Evolutionary conservation across 805 yeast genomes (phyloP), one percentile per base, ranked within the genome.

Genomic region (Kuraishia hungarica): DNA sequence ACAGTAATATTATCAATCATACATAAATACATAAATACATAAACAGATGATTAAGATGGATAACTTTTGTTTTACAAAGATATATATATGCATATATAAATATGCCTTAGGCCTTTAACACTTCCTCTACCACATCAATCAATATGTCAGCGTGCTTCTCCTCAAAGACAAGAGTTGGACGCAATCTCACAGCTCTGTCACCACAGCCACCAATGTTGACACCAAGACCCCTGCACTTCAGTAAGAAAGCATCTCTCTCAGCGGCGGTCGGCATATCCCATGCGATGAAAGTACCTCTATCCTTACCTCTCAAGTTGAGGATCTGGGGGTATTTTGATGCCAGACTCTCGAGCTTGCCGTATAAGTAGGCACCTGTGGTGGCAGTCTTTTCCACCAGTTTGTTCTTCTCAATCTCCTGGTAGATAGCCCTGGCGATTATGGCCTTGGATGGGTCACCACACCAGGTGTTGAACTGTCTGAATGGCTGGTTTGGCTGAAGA

Each of bases 401-500:
- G 67, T 87, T 71, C 62, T 81, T 81, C 52, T 74, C 71, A 52
- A 87, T 74, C 73, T 88, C 91, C 60, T 78, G 68, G 64, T 81
- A 82, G 66, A 89, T 86, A 60, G 89, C 83, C 65, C 86, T 84
- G 55, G 92, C 87, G 63, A 89, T 76, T 64, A 88, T 74, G 68
- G 87, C 79, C 72, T 85, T 83, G 57, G 91, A 86, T 69, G 96
- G 92, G 73, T 88, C 96, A 64, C 96, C 96, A 74, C 93, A 87
- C 96, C 96, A 88, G 57, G 96, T 88, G 83, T 88, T 88, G 81
- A 88, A 88, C 77, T 89, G 96, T 71, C 96, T 83, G 79, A 86
- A 88, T n/a, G 96, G 83, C 65, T 72, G 70, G 71, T 82, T 77
- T 65, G 96, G 96, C 62, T 85, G 77, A 57, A 88, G 72, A 64